These are phyloP conservation scores for Suhomyces wounanorum DNA, from an alignment of 1,139 yeast species.

Conservation along the genomic window DNA sequence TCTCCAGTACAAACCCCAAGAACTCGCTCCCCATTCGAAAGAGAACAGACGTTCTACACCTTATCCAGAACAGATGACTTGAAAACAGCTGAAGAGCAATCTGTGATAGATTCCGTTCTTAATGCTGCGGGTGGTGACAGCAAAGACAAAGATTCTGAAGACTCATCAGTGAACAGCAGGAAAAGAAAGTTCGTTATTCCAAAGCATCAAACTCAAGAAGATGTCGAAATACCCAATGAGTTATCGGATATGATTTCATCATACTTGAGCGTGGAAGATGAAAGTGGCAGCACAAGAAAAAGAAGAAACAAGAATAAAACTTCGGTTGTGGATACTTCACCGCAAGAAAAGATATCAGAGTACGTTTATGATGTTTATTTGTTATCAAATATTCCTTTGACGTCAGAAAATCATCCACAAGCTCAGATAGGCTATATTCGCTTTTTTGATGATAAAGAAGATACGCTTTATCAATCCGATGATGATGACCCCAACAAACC, in stretches of 20 bases:
- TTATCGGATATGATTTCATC: slow-evolving; percentile 68
- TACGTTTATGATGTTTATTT: slow-evolving; percentile 89
- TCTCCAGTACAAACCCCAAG: slow-evolving; percentile 19
- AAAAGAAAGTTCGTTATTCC: slow-evolving; percentile 39
- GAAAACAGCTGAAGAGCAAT: slow-evolving; percentile 18
- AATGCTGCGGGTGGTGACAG: slow-evolving; percentile 3
- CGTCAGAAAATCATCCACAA: slow-evolving; percentile 50
- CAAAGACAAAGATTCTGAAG: not conserved
- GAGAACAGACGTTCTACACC: slow-evolving; percentile 37
- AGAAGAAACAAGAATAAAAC: slow-evolving; percentile 9
- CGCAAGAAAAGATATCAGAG: slow-evolving; percentile 48
- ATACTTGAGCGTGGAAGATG: slow-evolving; percentile 39
- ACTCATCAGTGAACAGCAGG: not conserved
- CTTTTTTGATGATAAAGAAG: slow-evolving; percentile 66
- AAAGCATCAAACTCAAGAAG: slow-evolving; percentile 40
- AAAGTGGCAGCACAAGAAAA: slow-evolving; percentile 7
- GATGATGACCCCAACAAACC: slow-evolving; percentile 50
- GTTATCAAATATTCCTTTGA: slow-evolving; percentile 37
- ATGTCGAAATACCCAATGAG: slow-evolving; percentile 53
- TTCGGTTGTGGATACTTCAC: slow-evolving; percentile 3
- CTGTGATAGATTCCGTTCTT: slow-evolving; percentile 26
- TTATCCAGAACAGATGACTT: slow-evolving; percentile 64
- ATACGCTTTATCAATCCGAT: slow-evolving; percentile 42
- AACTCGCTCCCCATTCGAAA: slow-evolving; percentile 19
- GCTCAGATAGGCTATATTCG: slow-evolving; percentile 65